Evolutionary conservation across 2,329 filamentous ascomycete species (phyloP).

Genomic region (Reticulascus tulasneorum): DNA sequence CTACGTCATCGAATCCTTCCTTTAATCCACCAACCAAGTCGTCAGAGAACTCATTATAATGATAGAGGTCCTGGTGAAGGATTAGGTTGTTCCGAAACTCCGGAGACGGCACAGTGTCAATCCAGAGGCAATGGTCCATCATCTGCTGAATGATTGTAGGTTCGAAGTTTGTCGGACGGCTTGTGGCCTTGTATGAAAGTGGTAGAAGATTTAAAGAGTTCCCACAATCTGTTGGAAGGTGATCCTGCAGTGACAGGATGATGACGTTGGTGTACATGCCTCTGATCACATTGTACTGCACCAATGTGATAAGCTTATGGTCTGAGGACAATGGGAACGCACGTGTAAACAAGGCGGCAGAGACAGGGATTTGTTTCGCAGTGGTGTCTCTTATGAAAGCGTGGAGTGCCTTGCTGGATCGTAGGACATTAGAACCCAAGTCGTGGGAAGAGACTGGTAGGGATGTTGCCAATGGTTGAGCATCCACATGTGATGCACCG

Average conservation of each 20-base stretch:
- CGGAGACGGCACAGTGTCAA: constrained; percentile 1
- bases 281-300: neutral
- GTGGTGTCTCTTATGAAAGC: too few relatives aligned
- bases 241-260: neutral
- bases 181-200: too few relatives aligned
- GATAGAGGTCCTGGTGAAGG: neutral
- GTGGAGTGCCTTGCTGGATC: too few relatives aligned
- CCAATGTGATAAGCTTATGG: neutral
- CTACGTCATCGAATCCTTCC: too few relatives aligned
- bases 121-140: neutral
- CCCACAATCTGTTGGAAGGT: neutral
- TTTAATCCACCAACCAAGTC: neutral
- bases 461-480: too few relatives aligned
- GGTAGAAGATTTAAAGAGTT: neutral
- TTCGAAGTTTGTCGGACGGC: too few relatives aligned
- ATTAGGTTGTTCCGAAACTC: neutral
- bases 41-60: neutral
- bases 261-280: neutral
- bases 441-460: too few relatives aligned
- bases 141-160: neutral
- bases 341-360: too few relatives aligned
- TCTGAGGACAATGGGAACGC: too few relatives aligned
- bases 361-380: too few relatives aligned
- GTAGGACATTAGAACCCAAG: too few relatives aligned
- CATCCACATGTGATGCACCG: too few relatives aligned